Conservation (phyloP, 23 red algal genomes). For the Gracilaria vermiculophylla region DNA sequence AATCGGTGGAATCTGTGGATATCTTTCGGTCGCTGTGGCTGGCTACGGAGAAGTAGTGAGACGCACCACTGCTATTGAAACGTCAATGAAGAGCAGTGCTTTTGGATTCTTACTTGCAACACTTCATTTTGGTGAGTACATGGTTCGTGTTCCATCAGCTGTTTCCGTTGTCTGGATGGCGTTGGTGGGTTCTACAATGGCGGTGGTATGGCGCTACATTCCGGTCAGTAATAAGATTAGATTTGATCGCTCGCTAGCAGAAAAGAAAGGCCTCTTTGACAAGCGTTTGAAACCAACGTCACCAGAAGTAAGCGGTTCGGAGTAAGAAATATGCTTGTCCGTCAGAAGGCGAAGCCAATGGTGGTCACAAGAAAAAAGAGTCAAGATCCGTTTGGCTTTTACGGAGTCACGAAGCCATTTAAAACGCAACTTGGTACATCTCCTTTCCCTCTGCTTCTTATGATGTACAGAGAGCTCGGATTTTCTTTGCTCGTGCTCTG, state of each 20-base stretch:
- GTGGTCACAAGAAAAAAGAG: background rate
- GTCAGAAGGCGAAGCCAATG: background rate
- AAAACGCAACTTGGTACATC: too few relatives aligned
- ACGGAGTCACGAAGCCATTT: background rate
- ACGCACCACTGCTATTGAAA: slow-evolving; percentile 95
- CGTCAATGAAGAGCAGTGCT: slow-evolving; percentile 95
- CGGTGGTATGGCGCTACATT: slow-evolving; percentile 87
- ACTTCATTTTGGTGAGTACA: slow-evolving; percentile 86
- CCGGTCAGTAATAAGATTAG: slow-evolving; percentile 39
- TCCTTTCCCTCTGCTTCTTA: too few relatives aligned
- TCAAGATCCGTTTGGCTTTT: background rate
- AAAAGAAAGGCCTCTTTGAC: background rate
- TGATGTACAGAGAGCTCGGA: too few relatives aligned
- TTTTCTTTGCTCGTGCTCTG: background rate
- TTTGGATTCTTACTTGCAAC: slow-evolving; percentile 93
- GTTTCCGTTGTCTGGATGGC: slow-evolving; percentile 98
- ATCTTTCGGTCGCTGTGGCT: slow-evolving; percentile 60
- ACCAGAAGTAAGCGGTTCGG: background rate
- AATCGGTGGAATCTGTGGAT: slow-evolving; percentile 80
- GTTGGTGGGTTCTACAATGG: slow-evolving; percentile 83
- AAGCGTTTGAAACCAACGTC: background rate
- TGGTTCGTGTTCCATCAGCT: slow-evolving; percentile 91
- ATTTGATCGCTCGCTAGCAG: slow-evolving; percentile 41
- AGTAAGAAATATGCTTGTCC: background rate
- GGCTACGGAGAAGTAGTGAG: slow-evolving; percentile 85